Evolutionary conservation across 202 grass and related monocot species (phyloP).

Genomic region (Musa balbisiana): DNA sequence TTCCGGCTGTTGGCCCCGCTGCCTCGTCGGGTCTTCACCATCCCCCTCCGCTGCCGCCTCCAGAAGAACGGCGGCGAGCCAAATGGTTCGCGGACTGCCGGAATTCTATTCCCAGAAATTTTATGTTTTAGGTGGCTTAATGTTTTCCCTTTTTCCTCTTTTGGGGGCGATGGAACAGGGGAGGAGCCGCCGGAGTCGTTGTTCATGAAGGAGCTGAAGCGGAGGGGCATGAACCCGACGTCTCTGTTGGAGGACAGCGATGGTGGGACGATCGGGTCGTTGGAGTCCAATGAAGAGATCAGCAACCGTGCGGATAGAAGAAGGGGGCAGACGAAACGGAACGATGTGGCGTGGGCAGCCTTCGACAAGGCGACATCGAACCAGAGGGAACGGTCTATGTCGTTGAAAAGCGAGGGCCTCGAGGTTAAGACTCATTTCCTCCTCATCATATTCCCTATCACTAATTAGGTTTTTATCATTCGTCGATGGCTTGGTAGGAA

Average conservation of each 20-base stretch:
- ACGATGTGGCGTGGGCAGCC: constrained; percentile 26
- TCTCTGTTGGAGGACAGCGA: constrained; percentile 26
- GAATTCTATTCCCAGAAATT: neutral
- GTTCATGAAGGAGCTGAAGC: constrained; percentile 23
- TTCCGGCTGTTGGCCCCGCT: neutral
- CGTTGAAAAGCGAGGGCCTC: constrained; percentile 83
- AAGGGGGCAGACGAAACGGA: constrained; percentile 16
- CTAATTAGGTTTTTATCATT: neutral
- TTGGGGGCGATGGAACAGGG: neutral
- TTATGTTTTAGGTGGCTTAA: neutral
- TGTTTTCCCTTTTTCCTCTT: neutral
- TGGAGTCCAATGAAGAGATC: constrained; percentile 13
- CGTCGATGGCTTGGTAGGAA: no score
- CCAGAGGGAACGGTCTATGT: constrained; percentile 69
- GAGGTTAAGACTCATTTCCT: constrained; percentile 39
- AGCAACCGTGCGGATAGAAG: constrained; percentile 7
- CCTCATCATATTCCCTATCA: no score
- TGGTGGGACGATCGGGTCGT: constrained; percentile 12
- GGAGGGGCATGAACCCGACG: constrained; percentile 17
- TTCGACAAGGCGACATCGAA: constrained; percentile 36
- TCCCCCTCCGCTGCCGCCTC: neutral
- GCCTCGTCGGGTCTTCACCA: neutral
- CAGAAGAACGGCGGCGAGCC: neutral
- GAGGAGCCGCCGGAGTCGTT: constrained; percentile 13
- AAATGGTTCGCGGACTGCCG: neutral